phyloP scores from a whole-genome alignment of 2,329 filamentous ascomycete genomes.

The Ascochyta lentis region DNA sequence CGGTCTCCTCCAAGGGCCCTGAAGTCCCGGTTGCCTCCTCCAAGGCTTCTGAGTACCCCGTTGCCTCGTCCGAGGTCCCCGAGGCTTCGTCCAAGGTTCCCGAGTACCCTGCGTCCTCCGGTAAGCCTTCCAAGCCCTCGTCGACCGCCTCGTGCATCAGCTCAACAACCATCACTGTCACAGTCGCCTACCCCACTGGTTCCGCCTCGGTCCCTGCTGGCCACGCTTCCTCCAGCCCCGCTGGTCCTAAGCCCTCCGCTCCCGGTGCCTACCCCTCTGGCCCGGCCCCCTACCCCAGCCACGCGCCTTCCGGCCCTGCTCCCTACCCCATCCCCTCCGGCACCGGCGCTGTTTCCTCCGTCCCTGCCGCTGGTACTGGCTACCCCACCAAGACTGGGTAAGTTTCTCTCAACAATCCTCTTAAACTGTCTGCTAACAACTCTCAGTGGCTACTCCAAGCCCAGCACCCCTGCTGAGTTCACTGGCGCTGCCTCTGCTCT shows the following conservation, averaged over 20 bases:
- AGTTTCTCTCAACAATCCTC: constrained; percentile 19
- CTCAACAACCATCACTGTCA: constrained; percentile 53
- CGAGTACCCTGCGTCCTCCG: constrained; percentile 16
- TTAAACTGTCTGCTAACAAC: constrained; percentile 16
- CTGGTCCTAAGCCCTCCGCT: constrained; percentile 22
- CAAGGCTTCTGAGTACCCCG: constrained; percentile 24
- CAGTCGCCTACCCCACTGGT: constrained; percentile 50
- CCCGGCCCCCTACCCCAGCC: constrained; percentile 20
- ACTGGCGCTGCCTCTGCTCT: constrained; percentile 47
- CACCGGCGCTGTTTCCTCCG: constrained; percentile 23
- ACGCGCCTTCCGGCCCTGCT: constrained; percentile 27
- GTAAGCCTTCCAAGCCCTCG: constrained; percentile 19
- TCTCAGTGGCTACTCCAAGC: constrained; percentile 37
- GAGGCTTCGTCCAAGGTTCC: constrained; percentile 14
- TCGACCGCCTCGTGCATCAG: constrained; percentile 42
- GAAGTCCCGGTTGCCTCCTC: constrained; percentile 18
- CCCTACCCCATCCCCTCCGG: constrained; percentile 25
- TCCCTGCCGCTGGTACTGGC: constrained; percentile 35
- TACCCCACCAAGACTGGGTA: constrained; percentile 42
- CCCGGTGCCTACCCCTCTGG: constrained; percentile 23
- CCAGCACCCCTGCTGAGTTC: constrained; percentile 44
- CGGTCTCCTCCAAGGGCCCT: constrained; percentile 16
- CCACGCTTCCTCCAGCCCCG: constrained; percentile 34
- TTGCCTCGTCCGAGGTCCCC: constrained; percentile 13
- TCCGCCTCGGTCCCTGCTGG: constrained; percentile 35